Conservation (phyloP, 495 filamentous ascomycete genomes). For the Aspergillus nanangensis region DNA sequence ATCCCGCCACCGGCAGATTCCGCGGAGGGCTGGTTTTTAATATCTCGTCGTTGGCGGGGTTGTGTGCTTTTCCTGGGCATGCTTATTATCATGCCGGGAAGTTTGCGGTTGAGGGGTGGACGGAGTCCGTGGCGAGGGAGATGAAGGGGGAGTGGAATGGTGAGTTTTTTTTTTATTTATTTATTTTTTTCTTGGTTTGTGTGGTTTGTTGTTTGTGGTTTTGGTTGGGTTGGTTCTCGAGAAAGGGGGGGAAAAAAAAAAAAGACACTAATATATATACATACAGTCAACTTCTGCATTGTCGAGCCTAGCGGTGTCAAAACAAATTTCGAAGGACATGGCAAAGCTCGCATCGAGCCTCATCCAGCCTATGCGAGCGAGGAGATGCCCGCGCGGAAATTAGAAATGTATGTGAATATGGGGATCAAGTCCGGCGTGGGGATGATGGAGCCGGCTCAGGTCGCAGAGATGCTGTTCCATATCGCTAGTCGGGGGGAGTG, state of each 20-base stretch:
- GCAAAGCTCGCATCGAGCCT: background rate
- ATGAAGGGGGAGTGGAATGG: conserved; percentile 40
- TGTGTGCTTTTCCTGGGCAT: conserved; percentile 30
- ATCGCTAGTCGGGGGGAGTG: conserved; percentile 28
- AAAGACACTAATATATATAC: background rate
- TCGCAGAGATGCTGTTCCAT: conserved; percentile 34
- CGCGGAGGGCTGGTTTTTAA: conserved; percentile 47
- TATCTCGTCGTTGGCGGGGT: conserved; percentile 44
- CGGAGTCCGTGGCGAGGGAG: conserved; percentile 42
- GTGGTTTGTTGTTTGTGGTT: too few relatives aligned
- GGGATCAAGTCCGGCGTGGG: conserved; percentile 24
- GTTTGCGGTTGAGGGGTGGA: conserved; percentile 50
- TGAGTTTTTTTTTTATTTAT: conserved; percentile 13
- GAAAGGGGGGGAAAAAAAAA: background rate
- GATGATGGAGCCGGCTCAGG: conserved; percentile 26
- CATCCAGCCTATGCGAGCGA: background rate
- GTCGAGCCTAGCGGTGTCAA: conserved; percentile 49
- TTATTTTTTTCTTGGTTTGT: too few relatives aligned
- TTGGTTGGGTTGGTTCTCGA: too few relatives aligned
- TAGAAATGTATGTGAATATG: conserved; percentile 28
- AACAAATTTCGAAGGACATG: conserved; percentile 30
- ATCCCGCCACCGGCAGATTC: conserved; percentile 3
- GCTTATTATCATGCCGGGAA: conserved; percentile 48
- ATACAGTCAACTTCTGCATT: conserved; percentile 38
- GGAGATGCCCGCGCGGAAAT: conserved; percentile 25